phyloP scores from a whole-genome alignment of 1,284 basidiomycete species.

The Omphalotus olearius region DNA sequence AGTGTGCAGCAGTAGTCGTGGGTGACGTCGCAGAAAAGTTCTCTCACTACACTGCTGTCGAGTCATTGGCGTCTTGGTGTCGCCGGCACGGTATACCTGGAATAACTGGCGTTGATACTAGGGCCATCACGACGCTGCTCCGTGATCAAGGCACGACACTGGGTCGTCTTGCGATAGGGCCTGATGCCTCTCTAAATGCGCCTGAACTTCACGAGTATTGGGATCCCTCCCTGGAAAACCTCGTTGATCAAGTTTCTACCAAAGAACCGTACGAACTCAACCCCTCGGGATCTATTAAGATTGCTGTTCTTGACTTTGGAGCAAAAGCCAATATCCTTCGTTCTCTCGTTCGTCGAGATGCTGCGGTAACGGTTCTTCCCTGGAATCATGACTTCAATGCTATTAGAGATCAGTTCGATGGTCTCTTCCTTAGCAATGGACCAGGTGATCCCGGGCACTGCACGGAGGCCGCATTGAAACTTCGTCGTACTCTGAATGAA shows the following conservation, averaged over 20 bases:
- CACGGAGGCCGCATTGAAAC: conserved; percentile 78
- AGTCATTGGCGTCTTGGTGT: conserved; percentile 94
- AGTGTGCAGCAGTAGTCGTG: conserved; percentile 92
- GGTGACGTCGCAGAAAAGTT: conserved; percentile 93
- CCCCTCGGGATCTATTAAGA: conserved; percentile 81
- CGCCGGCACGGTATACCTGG: conserved; percentile 87
- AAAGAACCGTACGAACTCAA: conserved; percentile 85
- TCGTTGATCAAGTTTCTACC: conserved; percentile 92
- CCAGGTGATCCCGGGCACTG: conserved; percentile 93
- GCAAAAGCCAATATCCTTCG: conserved; percentile 97
- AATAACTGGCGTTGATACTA: conserved; percentile 96
- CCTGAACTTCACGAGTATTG: conserved; percentile 75
- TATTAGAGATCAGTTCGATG: conserved; percentile 88
- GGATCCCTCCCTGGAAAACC: conserved; percentile 91
- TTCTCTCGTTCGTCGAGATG: conserved; percentile 86
- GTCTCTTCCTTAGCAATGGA: conserved; percentile 95
- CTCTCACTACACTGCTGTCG: conserved; percentile 92
- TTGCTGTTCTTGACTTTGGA: conserved; percentile 97
- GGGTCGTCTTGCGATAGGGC: conserved; percentile 84
- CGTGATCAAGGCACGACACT: conserved; percentile 98
- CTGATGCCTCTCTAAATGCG: conserved; percentile 60
- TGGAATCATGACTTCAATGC: conserved; percentile 97
- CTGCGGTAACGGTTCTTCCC: conserved; percentile 91
- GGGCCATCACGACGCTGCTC: conserved; percentile 90
- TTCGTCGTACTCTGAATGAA: conserved; percentile 78